phyloP scores from a whole-genome alignment of 2,329 filamentous ascomycete genomes.

The Claviceps pusilla region DNA sequence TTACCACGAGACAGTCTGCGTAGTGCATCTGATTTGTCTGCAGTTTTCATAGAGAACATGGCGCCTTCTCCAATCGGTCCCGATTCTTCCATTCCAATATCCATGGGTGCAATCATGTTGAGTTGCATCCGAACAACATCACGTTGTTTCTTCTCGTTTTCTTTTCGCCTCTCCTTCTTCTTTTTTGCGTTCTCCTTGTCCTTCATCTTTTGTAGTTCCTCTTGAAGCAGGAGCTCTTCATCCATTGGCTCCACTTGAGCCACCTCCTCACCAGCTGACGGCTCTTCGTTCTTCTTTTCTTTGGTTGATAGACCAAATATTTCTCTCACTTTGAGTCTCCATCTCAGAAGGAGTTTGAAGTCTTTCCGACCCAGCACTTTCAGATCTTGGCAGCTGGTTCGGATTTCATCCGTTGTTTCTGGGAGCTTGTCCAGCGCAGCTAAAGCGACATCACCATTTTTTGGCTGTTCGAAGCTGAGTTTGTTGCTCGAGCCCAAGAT shows the following conservation, averaged over 20 bases:
- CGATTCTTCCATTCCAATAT: constrained; percentile 81
- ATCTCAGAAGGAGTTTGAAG: constrained; percentile 77
- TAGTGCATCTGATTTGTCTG: constrained; percentile 61
- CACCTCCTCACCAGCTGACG: constrained; percentile 37
- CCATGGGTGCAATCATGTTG: constrained; percentile 90
- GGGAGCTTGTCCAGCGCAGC: constrained; percentile 73
- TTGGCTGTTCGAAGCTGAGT: constrained; percentile 66
- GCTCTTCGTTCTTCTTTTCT: constrained; percentile 48
- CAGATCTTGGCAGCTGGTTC: constrained; percentile 63
- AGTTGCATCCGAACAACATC: constrained; percentile 95
- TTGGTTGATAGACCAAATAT: constrained; percentile 64
- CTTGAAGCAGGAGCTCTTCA: constrained; percentile 79
- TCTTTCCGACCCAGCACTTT: constrained; percentile 88
- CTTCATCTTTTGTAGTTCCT: constrained; percentile 68
- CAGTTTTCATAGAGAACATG: constrained; percentile 72
- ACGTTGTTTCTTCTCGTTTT: constrained; percentile 88
- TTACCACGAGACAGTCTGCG: constrained; percentile 51
- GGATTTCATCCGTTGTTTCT: constrained; percentile 73
- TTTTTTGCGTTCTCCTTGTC: constrained; percentile 63
- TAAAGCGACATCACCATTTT: constrained; percentile 70
- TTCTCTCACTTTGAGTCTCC: constrained; percentile 79
- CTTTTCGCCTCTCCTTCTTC: constrained; percentile 69
- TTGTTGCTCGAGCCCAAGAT: constrained; percentile 78
- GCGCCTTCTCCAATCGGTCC: constrained; percentile 65
- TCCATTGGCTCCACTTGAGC: constrained; percentile 82